These are phyloP conservation scores for Fereydounia khargensis DNA, from an alignment of 1,284 basidiomycete species.

Conservation along the genomic window DNA sequence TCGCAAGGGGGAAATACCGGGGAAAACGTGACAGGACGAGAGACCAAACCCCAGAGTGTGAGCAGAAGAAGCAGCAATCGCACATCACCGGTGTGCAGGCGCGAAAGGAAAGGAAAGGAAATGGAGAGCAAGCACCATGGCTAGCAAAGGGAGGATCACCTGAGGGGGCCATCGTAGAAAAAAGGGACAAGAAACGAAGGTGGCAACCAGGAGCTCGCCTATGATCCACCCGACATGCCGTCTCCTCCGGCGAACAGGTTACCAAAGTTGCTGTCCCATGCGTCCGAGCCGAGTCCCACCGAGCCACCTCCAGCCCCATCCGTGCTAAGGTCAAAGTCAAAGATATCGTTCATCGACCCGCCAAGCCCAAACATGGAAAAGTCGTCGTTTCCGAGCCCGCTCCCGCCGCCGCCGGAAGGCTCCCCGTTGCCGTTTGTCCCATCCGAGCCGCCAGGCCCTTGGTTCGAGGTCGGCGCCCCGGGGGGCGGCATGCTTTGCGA, in stretches of 20 bases:
- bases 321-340: constrained; percentile 48
- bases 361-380: constrained; percentile 49
- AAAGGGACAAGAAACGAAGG: background rate
- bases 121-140: too few species aligned
- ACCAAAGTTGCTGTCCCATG: constrained; percentile 40
- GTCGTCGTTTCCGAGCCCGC: constrained; percentile 29
- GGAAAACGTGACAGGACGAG: too few species aligned
- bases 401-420: background rate
- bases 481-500: background rate
- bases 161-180: background rate
- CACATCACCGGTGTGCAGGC: too few species aligned
- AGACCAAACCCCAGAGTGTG: too few species aligned
- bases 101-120: too few species aligned
- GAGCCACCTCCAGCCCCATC: constrained; percentile 13
- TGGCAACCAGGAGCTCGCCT: background rate
- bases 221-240: background rate
- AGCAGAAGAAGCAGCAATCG: too few species aligned
- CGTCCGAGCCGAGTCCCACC: constrained; percentile 19
- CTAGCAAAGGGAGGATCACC: too few species aligned
- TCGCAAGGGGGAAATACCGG: too few species aligned
- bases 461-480: background rate
- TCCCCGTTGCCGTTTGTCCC: too few species aligned
- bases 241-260: constrained; percentile 25
- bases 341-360: constrained; percentile 48
- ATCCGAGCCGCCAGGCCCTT: too few species aligned